Conservation (phyloP, 306 rosid species). For the Myrica gale region DNA sequence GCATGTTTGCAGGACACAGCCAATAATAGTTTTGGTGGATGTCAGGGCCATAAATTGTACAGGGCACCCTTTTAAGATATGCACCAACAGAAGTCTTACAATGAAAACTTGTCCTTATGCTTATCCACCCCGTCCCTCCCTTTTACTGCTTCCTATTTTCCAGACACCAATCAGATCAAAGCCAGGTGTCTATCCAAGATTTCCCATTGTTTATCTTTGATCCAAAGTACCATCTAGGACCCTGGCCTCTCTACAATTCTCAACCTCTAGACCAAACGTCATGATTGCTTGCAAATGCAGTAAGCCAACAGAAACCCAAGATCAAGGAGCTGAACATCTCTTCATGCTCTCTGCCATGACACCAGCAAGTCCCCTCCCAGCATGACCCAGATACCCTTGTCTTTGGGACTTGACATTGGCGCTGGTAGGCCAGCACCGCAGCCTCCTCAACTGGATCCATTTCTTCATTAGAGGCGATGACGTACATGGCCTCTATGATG, state of each 20-base stretch:
- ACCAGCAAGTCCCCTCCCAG: not conserved
- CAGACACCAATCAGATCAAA: not conserved
- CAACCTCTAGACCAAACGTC: not conserved
- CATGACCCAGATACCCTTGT: not conserved
- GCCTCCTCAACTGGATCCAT: not conserved
- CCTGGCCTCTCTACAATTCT: not conserved
- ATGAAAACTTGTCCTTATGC: not conserved
- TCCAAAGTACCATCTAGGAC: not conserved
- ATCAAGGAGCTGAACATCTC: not conserved
- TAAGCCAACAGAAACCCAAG: not conserved
- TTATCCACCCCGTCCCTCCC: not conserved
- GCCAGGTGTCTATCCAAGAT: not conserved
- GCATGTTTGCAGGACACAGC: not conserved
- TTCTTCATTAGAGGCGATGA: not conserved
- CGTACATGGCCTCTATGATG: not conserved
- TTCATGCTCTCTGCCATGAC: not conserved
- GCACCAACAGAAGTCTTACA: too few relatives aligned
- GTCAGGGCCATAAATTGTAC: not conserved
- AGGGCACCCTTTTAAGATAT: not conserved
- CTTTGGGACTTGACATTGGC: not conserved
- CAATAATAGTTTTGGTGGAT: not conserved
- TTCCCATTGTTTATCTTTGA: not conserved
- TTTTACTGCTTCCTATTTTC: not conserved
- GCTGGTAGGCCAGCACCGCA: not conserved
- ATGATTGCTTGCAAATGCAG: not conserved